Evolutionary conservation across 2,329 filamentous ascomycete genomes (phyloP), one percentile per base, ranked within the genome.

Genomic region (Colletotrichum godetiae): DNA sequence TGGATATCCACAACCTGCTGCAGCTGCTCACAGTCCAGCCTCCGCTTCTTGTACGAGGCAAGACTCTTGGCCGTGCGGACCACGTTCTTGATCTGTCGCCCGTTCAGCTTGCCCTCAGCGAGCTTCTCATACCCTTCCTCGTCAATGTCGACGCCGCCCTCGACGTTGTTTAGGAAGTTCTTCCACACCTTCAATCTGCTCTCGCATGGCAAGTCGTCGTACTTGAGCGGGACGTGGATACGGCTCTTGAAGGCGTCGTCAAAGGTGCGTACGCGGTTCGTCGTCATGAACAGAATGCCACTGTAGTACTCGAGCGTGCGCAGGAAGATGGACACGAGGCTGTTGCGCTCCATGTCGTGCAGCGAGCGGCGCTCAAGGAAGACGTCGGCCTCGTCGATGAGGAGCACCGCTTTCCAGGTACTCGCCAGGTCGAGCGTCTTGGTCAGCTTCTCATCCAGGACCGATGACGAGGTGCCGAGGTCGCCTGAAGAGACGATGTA

Each of bases 201-300:
- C 78, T 93, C 92, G 12, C 84, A 81, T 55, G 91, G 91, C 11
- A 97, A 87, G 61, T 93, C 91, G 53, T 93, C 93, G 82, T 97
- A 98, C 33, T 93, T 89, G 10, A 98, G 86, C 0, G 94, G 94
- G 77, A 97, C 92, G 81, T 97, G 94, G 74, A 97, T 97, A 29
- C 95, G 91, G 11, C 92, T 94, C 80, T 97, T 93, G 86, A 97
- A 97, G 0, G 95, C 95, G 74, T 97, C 94, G 78, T 98, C 95
- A 78, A 98, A 97, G 0, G 93, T 95, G 84, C 82, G 81, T 37
- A 88, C 86, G 15, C 86, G 82, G 80, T 88, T 88, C 58, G 86
- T 88, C 33, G 86, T 88, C 70, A 88, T 82, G 81, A 88, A 87
- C 37, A 88, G 81, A 19, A 88, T 83, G 56, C 87, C 86, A 4